Percentiles rank a stretch among this genome's conserved stretches.
Evolutionary conservation across 2,329 filamentous ascomycete genomes (phyloP).

Genomic region (Penicillium sp.): DNA sequence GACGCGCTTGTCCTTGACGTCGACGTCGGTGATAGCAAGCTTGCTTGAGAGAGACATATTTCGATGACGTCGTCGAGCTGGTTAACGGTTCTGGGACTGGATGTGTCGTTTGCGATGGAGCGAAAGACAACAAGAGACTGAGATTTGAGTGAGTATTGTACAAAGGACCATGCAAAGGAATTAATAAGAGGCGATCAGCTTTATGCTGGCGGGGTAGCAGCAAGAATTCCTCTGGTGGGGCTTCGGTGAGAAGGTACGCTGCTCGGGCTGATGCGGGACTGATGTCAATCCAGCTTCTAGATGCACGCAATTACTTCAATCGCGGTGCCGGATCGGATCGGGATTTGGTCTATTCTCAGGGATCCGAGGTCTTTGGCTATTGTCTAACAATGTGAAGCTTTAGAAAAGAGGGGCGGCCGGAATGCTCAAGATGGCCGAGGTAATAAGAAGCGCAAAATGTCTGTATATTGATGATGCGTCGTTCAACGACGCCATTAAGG

Average conservation of each 20-base stretch:
- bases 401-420: too few species aligned
- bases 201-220: constrained; percentile 12
- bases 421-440: not conserved
- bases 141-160: not conserved
- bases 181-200: not conserved
- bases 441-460: not conserved
- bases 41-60: constrained; percentile 97
- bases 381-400: too few species aligned
- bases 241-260: constrained; percentile 26
- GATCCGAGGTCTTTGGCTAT: not conserved
- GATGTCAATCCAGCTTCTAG: constrained; percentile 27
- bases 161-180: not conserved
- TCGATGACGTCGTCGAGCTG: constrained; percentile 9
- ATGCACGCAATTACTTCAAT: not conserved
- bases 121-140: not conserved
- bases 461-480: not conserved
- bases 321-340: constrained; percentile 10
- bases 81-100: not conserved
- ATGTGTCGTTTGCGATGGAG: not conserved
- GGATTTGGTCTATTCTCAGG: not conserved
- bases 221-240: constrained; percentile 16
- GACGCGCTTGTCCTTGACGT: constrained; percentile 97
- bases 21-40: constrained; percentile 91
- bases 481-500: not conserved
- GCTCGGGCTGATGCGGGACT: constrained; percentile 40